Base-by-base conservation (phyloP, 441 rosid species). In the Cnidoscolus chayamansa region DNA sequence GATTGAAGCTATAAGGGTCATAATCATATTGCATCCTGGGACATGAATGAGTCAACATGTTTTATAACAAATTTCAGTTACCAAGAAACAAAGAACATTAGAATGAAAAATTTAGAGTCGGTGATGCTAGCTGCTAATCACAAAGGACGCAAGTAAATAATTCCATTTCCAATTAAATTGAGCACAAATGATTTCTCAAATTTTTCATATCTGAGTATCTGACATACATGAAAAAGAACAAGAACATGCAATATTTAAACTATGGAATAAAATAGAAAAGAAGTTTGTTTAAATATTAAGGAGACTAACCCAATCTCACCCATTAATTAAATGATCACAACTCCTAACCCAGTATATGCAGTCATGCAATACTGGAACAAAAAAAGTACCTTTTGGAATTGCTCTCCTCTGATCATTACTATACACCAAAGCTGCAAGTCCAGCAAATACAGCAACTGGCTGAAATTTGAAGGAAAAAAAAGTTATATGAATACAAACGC, bases 341-440 rank as follows among this genome's bases (percentile, higher is more conserved):
- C 50, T 51, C 19, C 54, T 19, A 45, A 48, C 13, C 16, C 43
- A 72, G 12, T 25, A 10, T 2, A 55, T 20, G 15, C 30, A 30
- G 37, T 53, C 31, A 11, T 13, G 20, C 15, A 48, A 63, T 19
- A 47, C n/a, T 19, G 40, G 2, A 57, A 43, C 50, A 69, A 16
- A 45, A 45, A 19, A 72, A 47, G 47, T 80, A 94, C 97, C 97
- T 85, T 80, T 84, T 0, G 75, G 77, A 77, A 82, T 53, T 37
- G 81, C 86, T 83, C 98, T 87, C 73, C 89, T 84, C 81, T 94
- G 91, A 7, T 90, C 98, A 77, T 94, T 91, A 59, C 82, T 87
- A 81, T 83, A 94, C 67, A 92, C 40, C 49, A 86, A 76, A 66
- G 84, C 4, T 17, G 81, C 75, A 16, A 88, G 56, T 57, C 97